Base-by-base conservation (phyloP, 2,329 filamentous ascomycete species). In the Colletotrichum filicis region DNA sequence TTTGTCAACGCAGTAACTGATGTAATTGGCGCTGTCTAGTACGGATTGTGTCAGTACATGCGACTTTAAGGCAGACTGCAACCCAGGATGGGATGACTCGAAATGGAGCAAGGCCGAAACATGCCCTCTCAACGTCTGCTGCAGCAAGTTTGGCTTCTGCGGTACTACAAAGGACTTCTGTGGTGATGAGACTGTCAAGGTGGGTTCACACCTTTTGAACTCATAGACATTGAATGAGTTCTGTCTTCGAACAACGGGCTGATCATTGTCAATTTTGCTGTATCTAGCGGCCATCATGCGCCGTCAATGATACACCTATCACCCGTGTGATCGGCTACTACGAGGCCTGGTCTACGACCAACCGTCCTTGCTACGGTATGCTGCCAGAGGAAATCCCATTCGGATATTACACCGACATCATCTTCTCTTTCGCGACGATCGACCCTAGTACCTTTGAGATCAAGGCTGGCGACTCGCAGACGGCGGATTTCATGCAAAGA, bases 101-200 rank as follows among this genome's bases (percentile, higher is more conserved):
- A 35, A 78, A 61, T 81, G 74, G 72, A 77, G 74, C n/a, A 61
- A 75, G 46, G 52, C 72, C 2, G 35, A 65, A 14, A 75, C 75
- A 12, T 84, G 81, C 69, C 82, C 82, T 2, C 78, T 84, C 16
- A 82, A 84, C 68, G 82, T 83, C 16, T 85, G 82, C 32, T 84
- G 82, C 74, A 76, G 75, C 63, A 62, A 78, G 46, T 78, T 62
- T 59, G 80, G 82, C 52, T 84, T 82, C 75, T 84, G 82, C 64
- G 80, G 81, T 1, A 76, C 57, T 1, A 78, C 76, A 6, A 37
- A 65, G 5, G 77, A 78, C 5, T 81, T 80, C 65, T 82, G 79
- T 66, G 46, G 52, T 6, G 59, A 60, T n/a, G 35, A 49, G 8
- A 4, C 55, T 28, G 52, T 37, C 35, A 37, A 37, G 35, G 35